These are phyloP conservation scores for Magnaporthiopsis rhizophila DNA, from an alignment of 2,329 filamentous ascomycete species.

Conservation along the genomic window DNA sequence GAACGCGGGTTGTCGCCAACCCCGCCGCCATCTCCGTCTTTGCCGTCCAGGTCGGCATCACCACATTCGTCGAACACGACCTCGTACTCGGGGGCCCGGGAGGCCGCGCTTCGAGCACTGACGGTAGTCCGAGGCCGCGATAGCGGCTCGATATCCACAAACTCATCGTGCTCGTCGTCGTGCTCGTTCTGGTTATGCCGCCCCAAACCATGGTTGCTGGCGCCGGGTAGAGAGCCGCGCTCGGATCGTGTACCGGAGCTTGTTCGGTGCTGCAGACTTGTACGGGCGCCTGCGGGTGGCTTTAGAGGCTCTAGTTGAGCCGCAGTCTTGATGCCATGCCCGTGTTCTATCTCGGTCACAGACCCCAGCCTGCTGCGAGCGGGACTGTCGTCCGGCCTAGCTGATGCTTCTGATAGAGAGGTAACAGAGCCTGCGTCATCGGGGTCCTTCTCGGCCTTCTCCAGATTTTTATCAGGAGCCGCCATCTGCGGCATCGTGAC, in stretches of 20 bases:
- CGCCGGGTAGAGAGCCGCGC: not conserved
- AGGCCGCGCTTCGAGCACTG: slow-evolving; percentile 29
- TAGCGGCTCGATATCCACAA: slow-evolving; percentile 11
- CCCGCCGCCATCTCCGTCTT: not conserved
- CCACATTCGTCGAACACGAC: slow-evolving; percentile 58
- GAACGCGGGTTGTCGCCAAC: slow-evolving; percentile 49
- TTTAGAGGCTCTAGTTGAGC: not conserved
- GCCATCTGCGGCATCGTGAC: not conserved
- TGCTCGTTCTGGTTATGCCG: not conserved
- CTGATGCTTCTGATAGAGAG: not conserved
- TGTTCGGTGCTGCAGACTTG: not conserved
- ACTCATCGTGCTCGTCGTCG: not conserved
- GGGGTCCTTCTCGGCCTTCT: not conserved
- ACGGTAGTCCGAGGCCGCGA: slow-evolving; percentile 29
- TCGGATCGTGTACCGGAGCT: not conserved
- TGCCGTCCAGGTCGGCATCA: slow-evolving; percentile 24
- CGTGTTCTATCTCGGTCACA: not conserved
- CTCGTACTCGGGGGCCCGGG: slow-evolving; percentile 51
- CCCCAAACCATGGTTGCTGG: not conserved
- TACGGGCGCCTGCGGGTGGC: not conserved
- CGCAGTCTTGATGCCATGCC: not conserved
- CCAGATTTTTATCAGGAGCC: not conserved
- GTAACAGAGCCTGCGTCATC: not conserved
- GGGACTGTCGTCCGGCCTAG: not conserved
- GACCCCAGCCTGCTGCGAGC: not conserved